Conservation (phyloP, 1,139 yeast species). For the Zygosaccharomyces pseudobailii region DNA sequence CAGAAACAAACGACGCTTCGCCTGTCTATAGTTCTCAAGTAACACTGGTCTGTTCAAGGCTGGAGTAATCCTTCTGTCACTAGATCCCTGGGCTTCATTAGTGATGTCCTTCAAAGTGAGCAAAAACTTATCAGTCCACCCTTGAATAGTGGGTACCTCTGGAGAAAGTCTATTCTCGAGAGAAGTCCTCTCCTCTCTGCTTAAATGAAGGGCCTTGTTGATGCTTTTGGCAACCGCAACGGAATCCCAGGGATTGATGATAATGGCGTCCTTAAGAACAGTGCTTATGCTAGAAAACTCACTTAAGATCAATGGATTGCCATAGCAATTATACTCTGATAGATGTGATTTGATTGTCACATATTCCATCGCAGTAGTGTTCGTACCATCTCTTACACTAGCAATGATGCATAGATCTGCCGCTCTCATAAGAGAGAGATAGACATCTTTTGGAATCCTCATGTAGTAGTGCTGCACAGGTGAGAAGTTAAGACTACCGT, state of each 20-base stretch:
- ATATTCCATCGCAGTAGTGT: slow-evolving; percentile 88
- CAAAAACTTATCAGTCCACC: slow-evolving; percentile 71
- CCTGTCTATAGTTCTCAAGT: slow-evolving; percentile 52
- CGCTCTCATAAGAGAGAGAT: slow-evolving; percentile 76
- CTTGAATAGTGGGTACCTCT: slow-evolving; percentile 71
- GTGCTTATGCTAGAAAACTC: slow-evolving; percentile 94
- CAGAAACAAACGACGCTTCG: slow-evolving; percentile 70
- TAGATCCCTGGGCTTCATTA: slow-evolving; percentile 24
- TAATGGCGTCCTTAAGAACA: slow-evolving; percentile 69
- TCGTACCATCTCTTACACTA: slow-evolving; percentile 93
- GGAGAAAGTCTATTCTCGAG: slow-evolving; percentile 53
- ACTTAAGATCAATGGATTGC: slow-evolving; percentile 75
- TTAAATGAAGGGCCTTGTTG: slow-evolving; percentile 57
- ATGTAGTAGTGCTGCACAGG: slow-evolving; percentile 91
- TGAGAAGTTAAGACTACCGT: slow-evolving; percentile 71
- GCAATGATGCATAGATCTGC: slow-evolving; percentile 90
- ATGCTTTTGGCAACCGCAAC: slow-evolving; percentile 88
- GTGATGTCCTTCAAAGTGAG: slow-evolving; percentile 19
- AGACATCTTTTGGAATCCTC: slow-evolving; percentile 84
- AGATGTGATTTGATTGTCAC: slow-evolving; percentile 78
- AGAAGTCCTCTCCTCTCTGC: slow-evolving; percentile 39
- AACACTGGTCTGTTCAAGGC: slow-evolving; percentile 71
- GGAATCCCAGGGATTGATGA: slow-evolving; percentile 96
- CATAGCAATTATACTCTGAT: slow-evolving; percentile 29
- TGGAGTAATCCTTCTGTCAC: slow-evolving; percentile 57